Base-by-base conservation (phyloP, 352 stramenopile genomes). In the Plasmopara viticola region DNA sequence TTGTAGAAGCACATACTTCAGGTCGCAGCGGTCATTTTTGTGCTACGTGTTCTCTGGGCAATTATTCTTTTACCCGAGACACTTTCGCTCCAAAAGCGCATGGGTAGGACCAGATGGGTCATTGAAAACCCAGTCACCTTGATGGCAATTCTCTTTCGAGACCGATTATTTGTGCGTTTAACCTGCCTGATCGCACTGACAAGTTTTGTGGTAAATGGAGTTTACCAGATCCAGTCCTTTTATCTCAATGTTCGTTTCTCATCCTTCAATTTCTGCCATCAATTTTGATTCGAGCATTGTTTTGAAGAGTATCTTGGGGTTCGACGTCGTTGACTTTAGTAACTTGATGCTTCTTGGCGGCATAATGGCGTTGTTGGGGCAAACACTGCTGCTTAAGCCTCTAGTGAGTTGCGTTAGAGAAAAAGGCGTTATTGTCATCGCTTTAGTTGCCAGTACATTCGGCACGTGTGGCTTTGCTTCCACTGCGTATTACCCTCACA, bases 61-160 rank as follows among this genome's bases (percentile, higher is more conserved):
- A 31, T 78, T 3, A 74, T 86, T 14, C 45, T 86, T 2, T 64
- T 86, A 29, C 64, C 74, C 33, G 81, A 91, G 59, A 89, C 81
- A n/a, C 70, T 90, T 0, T 64, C 74, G 1, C 34, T 53, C 7
- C 20, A 25, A 25, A 25, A 25, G 20, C 20, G 20, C 20, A 25
- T 44, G 9, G 66, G 55, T 41, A 75, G 75, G 31, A 28, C 55
- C 3, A 53, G 41, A 25, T 66, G 63, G 33, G 44, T 64, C 13
- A 59, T 79, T 28, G 60, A 84, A 58, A 87, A 86, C 48, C 81
- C 81, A 13, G 56, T 89, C 31, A 67, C 58, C 20, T 70, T 66
- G 6, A 84, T 91, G 68, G 52, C 74, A 8, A 91, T 89, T 50
- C 72, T 91, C 9, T 71, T 76, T n/a, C 74, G 79, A 0, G 68